These are phyloP conservation scores for Nidularia pulvinata DNA, from an alignment of 768 basidiomycete species.

Conservation along the genomic window DNA sequence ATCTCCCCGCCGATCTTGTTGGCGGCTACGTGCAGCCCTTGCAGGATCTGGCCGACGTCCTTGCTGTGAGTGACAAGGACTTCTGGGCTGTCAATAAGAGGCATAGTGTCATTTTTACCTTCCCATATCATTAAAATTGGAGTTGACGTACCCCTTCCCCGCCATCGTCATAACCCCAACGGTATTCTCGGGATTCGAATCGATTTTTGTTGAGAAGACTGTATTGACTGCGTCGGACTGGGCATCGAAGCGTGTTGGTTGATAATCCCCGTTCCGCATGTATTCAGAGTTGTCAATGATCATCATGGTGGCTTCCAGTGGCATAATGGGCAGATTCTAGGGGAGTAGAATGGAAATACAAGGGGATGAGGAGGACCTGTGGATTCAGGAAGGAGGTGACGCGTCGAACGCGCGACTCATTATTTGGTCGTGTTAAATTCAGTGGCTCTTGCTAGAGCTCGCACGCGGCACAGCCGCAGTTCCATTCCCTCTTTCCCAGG, in stretches of 20 bases:
- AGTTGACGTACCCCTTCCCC: conserved; percentile 78
- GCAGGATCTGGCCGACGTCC: conserved; percentile 90
- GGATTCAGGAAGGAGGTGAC: conserved; percentile 18
- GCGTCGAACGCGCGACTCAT: conserved; percentile 24
- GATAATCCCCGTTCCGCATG: conserved; percentile 95
- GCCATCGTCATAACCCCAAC: conserved; percentile 99
- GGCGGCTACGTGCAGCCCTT: conserved; percentile 72
- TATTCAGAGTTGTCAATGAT: conserved; percentile 97
- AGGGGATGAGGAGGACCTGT: conserved; percentile 1
- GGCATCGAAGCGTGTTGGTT: conserved; percentile 84
- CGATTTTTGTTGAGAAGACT: conserved; percentile 91
- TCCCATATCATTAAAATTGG: background rate
- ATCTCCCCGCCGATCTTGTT: conserved; percentile 77
- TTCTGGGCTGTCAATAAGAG: conserved; percentile 70
- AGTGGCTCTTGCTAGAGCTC: background rate
- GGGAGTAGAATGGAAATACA: conserved; percentile 1
- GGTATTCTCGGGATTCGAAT: conserved; percentile 96
- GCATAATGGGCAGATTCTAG: conserved; percentile 56
- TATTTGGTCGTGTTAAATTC: conserved; percentile 7
- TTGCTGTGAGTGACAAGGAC: conserved; percentile 96
- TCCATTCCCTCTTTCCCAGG: background rate
- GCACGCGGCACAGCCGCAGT: background rate
- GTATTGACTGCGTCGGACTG: conserved; percentile 91
- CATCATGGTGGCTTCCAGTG: conserved; percentile 97
- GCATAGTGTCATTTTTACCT: background rate